Percentiles rank a stretch among this genome's conserved stretches.
phyloP scores from a whole-genome alignment of 192 early-diverging fungal genomes.

The Backusella tarrabulga region DNA sequence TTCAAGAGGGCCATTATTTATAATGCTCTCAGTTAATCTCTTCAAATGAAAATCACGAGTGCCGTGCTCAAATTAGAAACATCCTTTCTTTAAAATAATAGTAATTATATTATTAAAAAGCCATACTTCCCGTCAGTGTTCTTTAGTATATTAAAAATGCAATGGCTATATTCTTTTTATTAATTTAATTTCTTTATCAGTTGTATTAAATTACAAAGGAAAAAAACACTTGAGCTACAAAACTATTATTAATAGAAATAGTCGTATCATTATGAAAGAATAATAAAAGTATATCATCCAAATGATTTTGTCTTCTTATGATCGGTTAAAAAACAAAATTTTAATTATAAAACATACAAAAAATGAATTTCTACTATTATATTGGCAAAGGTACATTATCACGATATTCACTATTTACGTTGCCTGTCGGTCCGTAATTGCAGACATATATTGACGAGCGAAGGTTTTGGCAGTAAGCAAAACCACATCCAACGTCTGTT shows the following conservation, averaged over 20 bases:
- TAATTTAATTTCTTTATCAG: conserved; percentile 1
- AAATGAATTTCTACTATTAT: neutral
- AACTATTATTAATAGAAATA: neutral
- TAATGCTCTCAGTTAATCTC: neutral
- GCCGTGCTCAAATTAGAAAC: neutral
- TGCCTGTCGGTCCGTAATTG: neutral
- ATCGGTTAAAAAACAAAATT: neutral
- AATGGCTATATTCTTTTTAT: neutral
- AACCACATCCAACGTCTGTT: neutral
- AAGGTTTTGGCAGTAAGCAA: conserved; percentile 1
- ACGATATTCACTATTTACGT: conserved; percentile 5
- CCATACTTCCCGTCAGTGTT: neutral
- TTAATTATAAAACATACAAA: conserved; percentile 6
- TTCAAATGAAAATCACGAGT: neutral
- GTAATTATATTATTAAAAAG: neutral
- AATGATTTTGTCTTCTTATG: neutral
- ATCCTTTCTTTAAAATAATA: neutral
- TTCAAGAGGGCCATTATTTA: neutral
- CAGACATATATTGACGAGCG: conserved; percentile 2
- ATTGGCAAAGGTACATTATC: neutral
- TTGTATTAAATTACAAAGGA: neutral
- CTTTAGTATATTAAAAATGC: neutral
- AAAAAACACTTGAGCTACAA: neutral
- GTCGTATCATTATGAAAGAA: neutral
- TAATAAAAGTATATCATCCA: neutral